Evolutionary conservation across 345 rosid genomes (phyloP).

Genomic region (Euphorbia peplus): DNA sequence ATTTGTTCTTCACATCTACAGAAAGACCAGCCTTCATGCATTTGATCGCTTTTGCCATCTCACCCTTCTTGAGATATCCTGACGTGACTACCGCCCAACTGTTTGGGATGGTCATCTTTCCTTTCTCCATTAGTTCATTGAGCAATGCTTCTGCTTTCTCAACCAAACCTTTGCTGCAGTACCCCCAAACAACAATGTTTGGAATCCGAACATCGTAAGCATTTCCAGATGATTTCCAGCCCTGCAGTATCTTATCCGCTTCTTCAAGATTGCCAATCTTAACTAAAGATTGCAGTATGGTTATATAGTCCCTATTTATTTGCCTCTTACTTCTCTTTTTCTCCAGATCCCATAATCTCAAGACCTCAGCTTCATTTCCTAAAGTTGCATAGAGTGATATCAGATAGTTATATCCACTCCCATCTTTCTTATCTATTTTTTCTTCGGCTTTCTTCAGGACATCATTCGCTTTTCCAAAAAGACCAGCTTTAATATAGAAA

Average conservation of each 20-base stretch:
- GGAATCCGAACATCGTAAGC: conserved; percentile 59
- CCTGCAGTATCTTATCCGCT: conserved; percentile 60
- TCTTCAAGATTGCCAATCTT: conserved; percentile 61
- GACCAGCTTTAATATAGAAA: conserved; percentile 57
- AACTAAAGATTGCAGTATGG: conserved; percentile 60
- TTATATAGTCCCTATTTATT: conserved; percentile 63
- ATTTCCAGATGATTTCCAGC: conserved; percentile 73
- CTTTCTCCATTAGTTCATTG: conserved; percentile 45
- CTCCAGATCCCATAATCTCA: conserved; percentile 65
- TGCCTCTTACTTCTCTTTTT: conserved; percentile 57
- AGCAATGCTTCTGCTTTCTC: conserved; percentile 65
- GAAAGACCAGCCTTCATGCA: conserved; percentile 53
- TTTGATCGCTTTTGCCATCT: conserved; percentile 43
- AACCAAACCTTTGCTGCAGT: conserved; percentile 33
- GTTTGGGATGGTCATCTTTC: conserved; percentile 46
- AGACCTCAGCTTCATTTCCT: conserved; percentile 55
- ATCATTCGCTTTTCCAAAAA: conserved; percentile 42
- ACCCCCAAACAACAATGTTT: conserved; percentile 40
- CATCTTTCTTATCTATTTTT: conserved; percentile 61
- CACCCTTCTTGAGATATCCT: conserved; percentile 43
- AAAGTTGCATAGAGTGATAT: conserved; percentile 68
- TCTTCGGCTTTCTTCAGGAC: conserved; percentile 57
- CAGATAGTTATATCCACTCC: conserved; percentile 61
- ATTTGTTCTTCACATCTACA: conserved; percentile 40
- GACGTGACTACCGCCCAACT: conserved; percentile 66